Conservation (phyloP, 1,284 basidiomycete species). For the Singerocomus inundabilis region DNA sequence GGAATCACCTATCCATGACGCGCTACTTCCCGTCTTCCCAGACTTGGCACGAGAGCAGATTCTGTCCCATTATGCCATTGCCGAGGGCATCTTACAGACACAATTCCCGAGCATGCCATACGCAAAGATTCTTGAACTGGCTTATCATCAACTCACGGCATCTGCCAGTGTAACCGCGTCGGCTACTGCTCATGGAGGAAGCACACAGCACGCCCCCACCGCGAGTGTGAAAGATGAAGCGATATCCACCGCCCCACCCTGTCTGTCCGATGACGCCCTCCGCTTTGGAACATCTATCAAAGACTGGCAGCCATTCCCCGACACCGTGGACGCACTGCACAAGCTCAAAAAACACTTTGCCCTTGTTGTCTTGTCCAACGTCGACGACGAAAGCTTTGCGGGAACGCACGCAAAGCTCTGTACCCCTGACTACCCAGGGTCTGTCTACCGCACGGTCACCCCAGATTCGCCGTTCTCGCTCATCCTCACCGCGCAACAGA, state of each 20-base stretch:
- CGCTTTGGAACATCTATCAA: slow-evolving; percentile 59
- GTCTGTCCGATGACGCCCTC: slow-evolving; percentile 13
- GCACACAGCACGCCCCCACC: slow-evolving; percentile 3
- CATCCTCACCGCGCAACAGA: slow-evolving; percentile 55
- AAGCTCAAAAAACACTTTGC: slow-evolving; percentile 60
- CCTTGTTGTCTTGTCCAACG: slow-evolving; percentile 71
- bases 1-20: slow-evolving; percentile 62
- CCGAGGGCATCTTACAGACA: slow-evolving; percentile 57
- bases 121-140: slow-evolving; percentile 48
- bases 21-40: slow-evolving; percentile 51
- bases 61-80: slow-evolving; percentile 48
- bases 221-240: slow-evolving; percentile 16
- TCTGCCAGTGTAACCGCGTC: slow-evolving; percentile 1
- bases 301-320: slow-evolving; percentile 64
- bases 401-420: slow-evolving; percentile 59
- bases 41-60: slow-evolving; percentile 48
- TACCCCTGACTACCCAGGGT: slow-evolving; percentile 32
- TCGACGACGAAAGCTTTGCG: slow-evolving; percentile 62
- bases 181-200: background rate
- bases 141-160: slow-evolving; percentile 34
- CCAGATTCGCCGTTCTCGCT: slow-evolving; percentile 57
- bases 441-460: slow-evolving; percentile 41
- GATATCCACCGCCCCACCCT: slow-evolving; percentile 17
- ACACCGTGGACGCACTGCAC: slow-evolving; percentile 58
- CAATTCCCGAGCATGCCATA: slow-evolving; percentile 61